Base-by-base conservation (phyloP, 305 asterid genomes). In the Withania somnifera region DNA sequence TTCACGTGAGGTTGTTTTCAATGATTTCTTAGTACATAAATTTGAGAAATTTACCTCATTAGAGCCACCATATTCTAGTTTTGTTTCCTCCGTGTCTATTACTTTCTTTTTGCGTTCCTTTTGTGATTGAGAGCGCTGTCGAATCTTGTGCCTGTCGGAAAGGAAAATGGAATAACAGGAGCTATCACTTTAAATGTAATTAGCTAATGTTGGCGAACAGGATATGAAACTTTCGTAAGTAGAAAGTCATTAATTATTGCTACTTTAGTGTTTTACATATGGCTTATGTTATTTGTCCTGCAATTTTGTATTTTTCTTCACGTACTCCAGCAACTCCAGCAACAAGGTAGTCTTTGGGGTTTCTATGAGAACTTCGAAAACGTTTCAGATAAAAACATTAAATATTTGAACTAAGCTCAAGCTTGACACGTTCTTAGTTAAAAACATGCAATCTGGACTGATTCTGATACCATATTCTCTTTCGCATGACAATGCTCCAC, bases 91-190 rank as follows among this genome's bases (percentile, higher is more conserved):
- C 19, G 63, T 84, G 3, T 51, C 82, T n/a, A 51, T 47, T 40
- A 77, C 84, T 84, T 89, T 89, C 85, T 83, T 87, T 84, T 88
- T 87, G 26, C 26, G 84, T 66, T 90, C 92, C 66, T 67, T 85
- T 36, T 82, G 91, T 51, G 94, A 89, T 53, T 82, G 92, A 34
- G 94, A 91, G 11, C 90, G 86, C 1, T 87, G 91, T 80, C 80
- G 90, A 82, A 53, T 88, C 89, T 90, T 88, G 38, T 86, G 94
- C 86, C 95, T 91, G 84, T 52, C 42, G 2, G 56, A 34, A 52
- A 67, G 45, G 36, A 20, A 57, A 40, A 61, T 30, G 53, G 38
- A 42, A 42, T 45, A 13, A 22, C 7, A 5, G 3, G 38, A 24
- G 14, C 36, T 42, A 0, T 47, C 24, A 73, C 40, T 73, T 73